Conservation (phyloP, 148 eudicot species). For the Persicaria tinctoria region DNA sequence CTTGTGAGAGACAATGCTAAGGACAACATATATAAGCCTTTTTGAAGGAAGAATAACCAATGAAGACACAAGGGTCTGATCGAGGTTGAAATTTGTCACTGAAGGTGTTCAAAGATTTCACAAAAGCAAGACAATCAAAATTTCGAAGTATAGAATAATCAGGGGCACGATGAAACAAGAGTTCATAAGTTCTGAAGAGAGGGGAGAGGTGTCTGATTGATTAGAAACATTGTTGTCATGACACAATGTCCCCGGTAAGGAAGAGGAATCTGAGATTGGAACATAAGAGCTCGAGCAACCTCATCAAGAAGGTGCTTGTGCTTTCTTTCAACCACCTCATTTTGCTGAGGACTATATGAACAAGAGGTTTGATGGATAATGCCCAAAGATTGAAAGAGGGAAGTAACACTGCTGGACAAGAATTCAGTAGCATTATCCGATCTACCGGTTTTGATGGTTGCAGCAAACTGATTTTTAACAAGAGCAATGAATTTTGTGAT, state of each 20-base stretch:
- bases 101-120: too few species aligned
- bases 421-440: not conserved
- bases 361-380: not conserved
- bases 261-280: not conserved
- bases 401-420: not conserved
- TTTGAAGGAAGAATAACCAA: too few species aligned
- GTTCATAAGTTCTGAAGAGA: not conserved
- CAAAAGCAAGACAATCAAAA: too few species aligned
- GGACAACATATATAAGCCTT: too few species aligned
- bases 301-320: not conserved
- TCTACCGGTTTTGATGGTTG: not conserved
- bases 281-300: not conserved
- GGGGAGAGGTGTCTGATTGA: not conserved
- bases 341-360: not conserved
- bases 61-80: too few species aligned
- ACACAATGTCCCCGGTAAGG: not conserved
- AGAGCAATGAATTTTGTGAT: too few species aligned
- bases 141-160: not conserved
- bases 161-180: not conserved
- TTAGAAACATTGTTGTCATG: not conserved
- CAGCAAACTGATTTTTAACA: too few species aligned
- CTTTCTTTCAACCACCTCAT: not conserved
- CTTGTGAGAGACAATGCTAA: too few species aligned
- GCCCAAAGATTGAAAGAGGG: not conserved
- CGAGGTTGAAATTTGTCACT: too few species aligned